Conservation (phyloP, 1,284 basidiomycete genomes). For the Trametes pubescens region DNA sequence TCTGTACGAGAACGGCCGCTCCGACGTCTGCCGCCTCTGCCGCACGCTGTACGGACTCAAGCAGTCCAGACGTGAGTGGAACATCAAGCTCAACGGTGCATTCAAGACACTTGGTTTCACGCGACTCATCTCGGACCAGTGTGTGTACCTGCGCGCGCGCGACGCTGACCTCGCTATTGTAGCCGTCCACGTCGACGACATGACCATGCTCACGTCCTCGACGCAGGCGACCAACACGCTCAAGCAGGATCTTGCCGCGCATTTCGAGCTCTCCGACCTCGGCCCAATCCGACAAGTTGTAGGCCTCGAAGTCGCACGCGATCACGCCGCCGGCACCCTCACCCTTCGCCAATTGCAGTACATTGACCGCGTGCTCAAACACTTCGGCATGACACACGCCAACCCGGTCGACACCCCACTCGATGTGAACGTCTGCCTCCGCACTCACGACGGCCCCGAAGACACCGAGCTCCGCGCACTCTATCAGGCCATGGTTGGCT, state of each 20-base stretch:
- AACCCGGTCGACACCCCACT: conserved; percentile 12
- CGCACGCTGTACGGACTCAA: conserved; percentile 42
- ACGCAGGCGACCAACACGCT: no score
- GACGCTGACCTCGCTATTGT: conserved; percentile 27
- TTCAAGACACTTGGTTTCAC: conserved; percentile 35
- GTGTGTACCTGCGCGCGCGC: conserved; percentile 25
- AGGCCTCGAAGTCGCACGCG: conserved; percentile 37
- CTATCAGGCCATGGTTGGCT: conserved; percentile 39
- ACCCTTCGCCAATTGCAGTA: conserved; percentile 1
- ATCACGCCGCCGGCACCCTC: conserved; percentile 18
- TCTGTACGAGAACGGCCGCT: conserved; percentile 36
- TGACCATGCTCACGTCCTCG: conserved; percentile 15
- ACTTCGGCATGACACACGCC: conserved; percentile 11
- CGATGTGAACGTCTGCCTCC: conserved; percentile 19
- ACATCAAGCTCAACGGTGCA: conserved; percentile 29
- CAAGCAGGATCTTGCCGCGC: no score
- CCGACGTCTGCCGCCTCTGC: conserved; percentile 27
- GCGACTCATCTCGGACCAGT: conserved; percentile 32
- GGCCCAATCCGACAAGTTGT: conserved; percentile 35
- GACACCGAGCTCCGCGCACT: conserved; percentile 25
- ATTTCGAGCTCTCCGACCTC: conserved; percentile 37
- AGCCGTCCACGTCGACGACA: conserved; percentile 39
- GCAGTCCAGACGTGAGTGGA: conserved; percentile 42
- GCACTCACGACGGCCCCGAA: conserved; percentile 6
- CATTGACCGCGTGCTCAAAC: conserved; percentile 4